Conservation (phyloP, 257 asterid species). For the Nicotiana undulata region DNA sequence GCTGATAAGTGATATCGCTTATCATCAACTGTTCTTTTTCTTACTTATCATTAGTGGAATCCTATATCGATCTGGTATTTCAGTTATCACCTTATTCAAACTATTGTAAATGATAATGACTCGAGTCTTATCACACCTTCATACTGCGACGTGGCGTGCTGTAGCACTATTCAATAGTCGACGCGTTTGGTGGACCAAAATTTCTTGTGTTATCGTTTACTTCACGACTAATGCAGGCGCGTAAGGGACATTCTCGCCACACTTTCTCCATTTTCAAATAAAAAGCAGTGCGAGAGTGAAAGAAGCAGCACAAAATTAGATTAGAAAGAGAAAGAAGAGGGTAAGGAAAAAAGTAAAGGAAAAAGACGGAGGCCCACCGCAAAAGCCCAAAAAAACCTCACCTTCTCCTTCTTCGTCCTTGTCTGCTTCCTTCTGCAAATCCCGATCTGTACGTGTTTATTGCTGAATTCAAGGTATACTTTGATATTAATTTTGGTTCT, state of each 20-base stretch:
- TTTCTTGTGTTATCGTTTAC: not conserved
- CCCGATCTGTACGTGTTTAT: not conserved
- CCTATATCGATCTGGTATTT: fast-evolving
- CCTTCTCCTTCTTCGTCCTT: not conserved
- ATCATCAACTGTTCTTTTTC: fast-evolving
- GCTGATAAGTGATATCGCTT: fast-evolving
- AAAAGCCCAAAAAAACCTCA: not conserved
- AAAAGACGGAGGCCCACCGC: not conserved
- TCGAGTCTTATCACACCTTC: not conserved
- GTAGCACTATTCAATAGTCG: not conserved
- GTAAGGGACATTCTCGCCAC: not conserved
- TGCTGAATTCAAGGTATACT: not conserved
- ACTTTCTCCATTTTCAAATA: not conserved
- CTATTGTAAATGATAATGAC: not conserved
- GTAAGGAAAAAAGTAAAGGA: not conserved
- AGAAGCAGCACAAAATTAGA: not conserved
- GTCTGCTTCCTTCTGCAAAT: not conserved
- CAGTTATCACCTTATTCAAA: not conserved
- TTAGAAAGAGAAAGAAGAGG: not conserved
- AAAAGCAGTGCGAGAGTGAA: not conserved
- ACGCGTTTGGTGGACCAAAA: slow-evolving; percentile 6
- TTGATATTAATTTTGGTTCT: not conserved
- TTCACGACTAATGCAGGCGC: not conserved
- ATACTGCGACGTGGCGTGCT: not conserved
- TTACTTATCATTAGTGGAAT: not conserved